Base-by-base conservation (phyloP, 129 eudicot genomes). In the Logfia minima region DNA sequence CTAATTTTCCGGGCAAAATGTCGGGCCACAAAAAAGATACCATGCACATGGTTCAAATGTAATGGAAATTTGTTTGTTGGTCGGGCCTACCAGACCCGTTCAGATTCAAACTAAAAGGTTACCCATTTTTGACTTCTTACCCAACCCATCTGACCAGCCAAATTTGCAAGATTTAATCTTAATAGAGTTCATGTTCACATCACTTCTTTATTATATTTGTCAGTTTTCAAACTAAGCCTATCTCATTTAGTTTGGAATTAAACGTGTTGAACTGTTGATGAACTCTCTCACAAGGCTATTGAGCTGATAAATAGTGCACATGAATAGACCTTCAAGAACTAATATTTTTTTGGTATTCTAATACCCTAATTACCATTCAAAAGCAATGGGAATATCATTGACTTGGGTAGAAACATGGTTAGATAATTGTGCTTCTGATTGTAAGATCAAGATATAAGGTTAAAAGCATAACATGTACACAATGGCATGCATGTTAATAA, bases 351-450 rank as follows among this genome's bases (percentile, higher is more conserved):
- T 16, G 74, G 34, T 45, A 70, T 16, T 48, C 61, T 24, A 23
- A 48, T 23, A 70, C n/a, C 37, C 62, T 16, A 48, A 70, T 43
- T 43, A 41, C 16, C 41, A 7, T 70, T 70, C 75, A 48, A 35
- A 70, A 43, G 59, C 39, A 48, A 69, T 21, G 11, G 17, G 34
- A 22, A 22, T 60, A 60, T 9, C 9, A 60, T 22, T 19, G 16
- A 24, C 66, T 60, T 60, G 29, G 26, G 18, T 26, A 22, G 17
- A 60, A 60, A 26, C 66, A 22, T 1, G 29, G 16, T 60, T 60
- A 60, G 16, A 16, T 5, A 9, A 60, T 9, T 26, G 18, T 14
- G 17, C 55, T 48, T 48, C 55, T 48, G 18, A 48, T 14, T 48
- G n/a, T 48, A 14, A 48, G 55, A 48, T 48, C 55, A 48, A 48